A percentile compares a stretch with the other conserved stretches of the same genome.
These are phyloP conservation scores for Fulvia fulva DNA, from an alignment of 2,329 filamentous ascomycete genomes.

Conservation along the genomic window DNA sequence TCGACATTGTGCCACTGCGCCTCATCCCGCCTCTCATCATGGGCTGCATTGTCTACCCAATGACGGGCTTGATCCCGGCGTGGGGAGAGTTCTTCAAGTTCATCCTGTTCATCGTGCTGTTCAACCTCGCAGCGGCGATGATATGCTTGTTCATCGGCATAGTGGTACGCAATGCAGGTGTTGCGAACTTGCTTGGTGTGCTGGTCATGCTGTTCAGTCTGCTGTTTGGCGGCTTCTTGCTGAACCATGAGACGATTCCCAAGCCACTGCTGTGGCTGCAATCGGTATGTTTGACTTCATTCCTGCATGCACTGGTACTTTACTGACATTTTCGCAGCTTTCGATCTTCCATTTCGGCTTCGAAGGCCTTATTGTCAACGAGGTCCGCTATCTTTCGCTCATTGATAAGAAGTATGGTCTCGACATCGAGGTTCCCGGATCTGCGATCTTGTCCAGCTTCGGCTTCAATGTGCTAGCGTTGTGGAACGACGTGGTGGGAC, in stretches of 20 bases:
- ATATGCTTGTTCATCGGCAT: constrained; percentile 97
- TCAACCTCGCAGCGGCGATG: constrained; percentile 89
- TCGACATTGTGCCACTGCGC: constrained; percentile 91
- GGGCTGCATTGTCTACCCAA: constrained; percentile 93
- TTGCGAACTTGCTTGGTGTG: constrained; percentile 90
- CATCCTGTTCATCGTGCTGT: constrained; percentile 84
- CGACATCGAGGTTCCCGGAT: constrained; percentile 92
- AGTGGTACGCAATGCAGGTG: constrained; percentile 82
- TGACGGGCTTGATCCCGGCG: constrained; percentile 87
- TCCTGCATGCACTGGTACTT: not conserved
- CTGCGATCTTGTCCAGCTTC: constrained; percentile 89
- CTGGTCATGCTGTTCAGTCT: constrained; percentile 97
- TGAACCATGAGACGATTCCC: constrained; percentile 93
- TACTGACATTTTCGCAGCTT: constrained; percentile 48
- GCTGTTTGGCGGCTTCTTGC: constrained; percentile 85
- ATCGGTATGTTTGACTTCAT: constrained; percentile 50
- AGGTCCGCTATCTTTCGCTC: constrained; percentile 83
- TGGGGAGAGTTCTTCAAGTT: constrained; percentile 85
- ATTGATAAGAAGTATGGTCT: constrained; percentile 94
- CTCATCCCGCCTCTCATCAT: constrained; percentile 93
- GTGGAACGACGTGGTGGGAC: constrained; percentile 77
- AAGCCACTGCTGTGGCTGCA: constrained; percentile 84
- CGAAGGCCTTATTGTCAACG: constrained; percentile 93
- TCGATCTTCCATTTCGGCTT: constrained; percentile 99
- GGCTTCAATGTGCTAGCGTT: constrained; percentile 85